A percentile compares a stretch with the other conserved stretches of the same genome.
These are phyloP conservation scores for Clavariopsis aquatica DNA, from an alignment of 495 filamentous ascomycete genomes.

Conservation along the genomic window DNA sequence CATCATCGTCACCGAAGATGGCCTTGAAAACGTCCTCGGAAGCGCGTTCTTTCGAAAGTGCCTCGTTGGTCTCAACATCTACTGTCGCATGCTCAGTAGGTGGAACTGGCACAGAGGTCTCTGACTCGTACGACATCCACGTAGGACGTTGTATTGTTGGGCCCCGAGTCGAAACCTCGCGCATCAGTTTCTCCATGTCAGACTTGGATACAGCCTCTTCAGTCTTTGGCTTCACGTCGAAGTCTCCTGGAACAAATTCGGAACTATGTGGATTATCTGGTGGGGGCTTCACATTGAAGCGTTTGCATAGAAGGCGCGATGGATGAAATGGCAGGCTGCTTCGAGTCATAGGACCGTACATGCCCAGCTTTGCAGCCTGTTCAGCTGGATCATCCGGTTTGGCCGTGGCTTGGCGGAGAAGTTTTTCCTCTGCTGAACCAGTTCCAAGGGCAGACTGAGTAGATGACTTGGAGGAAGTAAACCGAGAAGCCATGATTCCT, in stretches of 20 bases:
- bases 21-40: slow-evolving; percentile 90
- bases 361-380: slow-evolving; percentile 83
- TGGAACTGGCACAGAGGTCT: background rate
- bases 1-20: slow-evolving; percentile 80
- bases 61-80: slow-evolving; percentile 81
- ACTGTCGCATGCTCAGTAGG: slow-evolving; percentile 44
- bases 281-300: slow-evolving; percentile 82
- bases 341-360: slow-evolving; percentile 89
- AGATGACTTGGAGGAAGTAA: slow-evolving; percentile 69
- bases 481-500: slow-evolving; percentile 87
- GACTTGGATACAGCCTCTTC: slow-evolving; percentile 39
- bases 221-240: slow-evolving; percentile 7
- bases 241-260: slow-evolving; percentile 41
- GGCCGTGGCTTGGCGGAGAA: slow-evolving; percentile 58
- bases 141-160: background rate
- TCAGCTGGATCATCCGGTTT: slow-evolving; percentile 79
- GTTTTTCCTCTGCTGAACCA: slow-evolving; percentile 6
- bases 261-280: slow-evolving; percentile 66
- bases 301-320: slow-evolving; percentile 82
- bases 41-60: slow-evolving; percentile 76
- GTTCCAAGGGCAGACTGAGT: slow-evolving; percentile 47
- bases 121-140: slow-evolving; percentile 16
- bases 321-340: slow-evolving; percentile 73
- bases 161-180: background rate
- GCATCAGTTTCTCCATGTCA: slow-evolving; percentile 3